phyloP scores from a whole-genome alignment of 306 rosid genomes.

The Malus sylvestris region DNA sequence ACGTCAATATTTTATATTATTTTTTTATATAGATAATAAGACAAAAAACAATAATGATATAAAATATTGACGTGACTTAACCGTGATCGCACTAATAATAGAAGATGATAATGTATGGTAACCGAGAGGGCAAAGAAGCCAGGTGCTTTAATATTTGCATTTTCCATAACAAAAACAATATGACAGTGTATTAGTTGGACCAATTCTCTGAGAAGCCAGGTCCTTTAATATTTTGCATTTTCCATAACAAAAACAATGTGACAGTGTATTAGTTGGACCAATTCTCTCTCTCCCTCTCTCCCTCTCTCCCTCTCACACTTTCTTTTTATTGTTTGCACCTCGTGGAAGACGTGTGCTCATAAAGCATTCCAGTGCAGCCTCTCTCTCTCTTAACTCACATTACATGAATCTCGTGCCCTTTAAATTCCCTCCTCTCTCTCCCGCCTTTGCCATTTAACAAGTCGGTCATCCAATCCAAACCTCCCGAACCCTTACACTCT shows the following conservation, averaged over 20 bases:
- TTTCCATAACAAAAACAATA: background rate
- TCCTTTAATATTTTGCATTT: background rate
- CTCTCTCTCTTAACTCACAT: background rate
- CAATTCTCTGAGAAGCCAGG: no score
- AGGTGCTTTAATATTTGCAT: no score
- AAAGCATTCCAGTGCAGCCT: background rate
- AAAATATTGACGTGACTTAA: no score
- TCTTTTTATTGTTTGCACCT: background rate
- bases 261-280: background rate
- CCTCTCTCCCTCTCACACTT: background rate
- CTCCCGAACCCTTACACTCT: background rate
- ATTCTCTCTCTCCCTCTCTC: background rate
- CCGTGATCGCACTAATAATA: no score
- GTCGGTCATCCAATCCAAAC: background rate
- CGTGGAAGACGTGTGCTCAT: slow-evolving; percentile 30
- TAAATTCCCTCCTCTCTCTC: background rate
- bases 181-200: background rate
- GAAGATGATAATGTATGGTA: no score
- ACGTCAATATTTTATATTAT: no score
- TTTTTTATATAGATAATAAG: no score
- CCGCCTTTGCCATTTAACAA: background rate
- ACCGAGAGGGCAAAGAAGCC: no score
- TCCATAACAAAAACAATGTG: background rate
- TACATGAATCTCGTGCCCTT: slow-evolving; percentile 22
- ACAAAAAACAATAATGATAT: no score